Evolutionary conservation across 768 basidiomycete genomes (phyloP).

Genomic region (Xanthoconium purpureum): DNA sequence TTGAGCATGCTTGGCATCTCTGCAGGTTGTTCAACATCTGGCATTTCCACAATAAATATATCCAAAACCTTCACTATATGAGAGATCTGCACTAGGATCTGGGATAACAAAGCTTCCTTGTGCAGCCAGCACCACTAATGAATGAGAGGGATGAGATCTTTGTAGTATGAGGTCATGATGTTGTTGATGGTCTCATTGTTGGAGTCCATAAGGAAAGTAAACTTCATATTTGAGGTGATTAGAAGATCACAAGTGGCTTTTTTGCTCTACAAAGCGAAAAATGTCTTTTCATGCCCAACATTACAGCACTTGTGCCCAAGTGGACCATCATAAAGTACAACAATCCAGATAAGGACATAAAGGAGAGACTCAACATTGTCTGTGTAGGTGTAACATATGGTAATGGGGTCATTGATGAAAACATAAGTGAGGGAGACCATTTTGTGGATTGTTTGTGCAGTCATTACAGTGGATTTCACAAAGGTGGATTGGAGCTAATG

Average conservation of each 20-base stretch:
- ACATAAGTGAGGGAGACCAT: no score
- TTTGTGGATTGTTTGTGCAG: no score
- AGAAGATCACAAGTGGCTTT: not conserved
- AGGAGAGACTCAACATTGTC: not conserved
- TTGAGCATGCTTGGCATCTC: no score
- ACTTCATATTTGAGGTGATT: not conserved
- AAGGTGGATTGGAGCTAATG: no score
- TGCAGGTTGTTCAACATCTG: no score
- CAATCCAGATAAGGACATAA: not conserved
- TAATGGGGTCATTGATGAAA: not conserved
- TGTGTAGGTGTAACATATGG: not conserved
- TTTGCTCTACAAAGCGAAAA: not conserved
- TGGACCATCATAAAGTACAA: not conserved
- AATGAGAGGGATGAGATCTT: not conserved
- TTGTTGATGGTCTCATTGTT: not conserved
- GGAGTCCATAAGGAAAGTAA: not conserved
- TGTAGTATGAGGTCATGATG: not conserved
- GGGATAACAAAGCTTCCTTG: no score
- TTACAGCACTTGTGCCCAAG: not conserved
- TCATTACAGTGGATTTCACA: no score
- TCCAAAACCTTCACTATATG: no score
- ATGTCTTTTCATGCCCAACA: not conserved
- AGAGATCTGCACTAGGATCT: no score
- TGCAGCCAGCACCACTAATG: no score
- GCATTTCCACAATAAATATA: no score